Base-by-base conservation (phyloP, 192 early-diverging fungal species). In the Chytriomyces confervae region DNA sequence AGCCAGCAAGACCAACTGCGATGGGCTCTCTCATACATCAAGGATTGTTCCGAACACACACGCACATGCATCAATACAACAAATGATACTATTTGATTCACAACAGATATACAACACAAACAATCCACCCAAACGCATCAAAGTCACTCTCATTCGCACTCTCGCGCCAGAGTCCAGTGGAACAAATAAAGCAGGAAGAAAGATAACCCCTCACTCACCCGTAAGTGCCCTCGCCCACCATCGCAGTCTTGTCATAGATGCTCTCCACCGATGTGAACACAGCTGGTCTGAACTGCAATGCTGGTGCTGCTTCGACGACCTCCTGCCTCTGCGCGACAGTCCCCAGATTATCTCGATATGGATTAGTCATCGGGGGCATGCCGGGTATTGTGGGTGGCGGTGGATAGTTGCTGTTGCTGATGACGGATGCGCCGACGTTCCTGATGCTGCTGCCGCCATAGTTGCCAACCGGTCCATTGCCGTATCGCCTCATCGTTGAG, bases 221-320 rank as follows among this genome's bases (percentile, higher is more conserved):
- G 91, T 98, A 99, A 11, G 96, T 99, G 51, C 97, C 97, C 78
- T 97, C 94, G 61, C 97, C 97, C 29, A 99, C 86, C 87, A 96
- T 97, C 53, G 91, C 89, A 9, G 87, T 86, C 67, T 93, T 83
- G 61, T 94, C 91, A 64, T 96, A 99, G n/a, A 69, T 27, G 43
- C 66, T 44, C 16, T 78, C 77, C 8, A 78, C 68, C 9, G 77
- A 78, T 16, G 50, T 78, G 51, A 71, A 78, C 16, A 78, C 77
- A 24, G 77, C 67, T 8, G 77, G 77, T n/a, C 77, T 23, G 57
- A 78, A 50, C 11, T 23, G 60, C 27, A 71, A 46, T 8, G 67
- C 50, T 57, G 53, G 20, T 3, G 53, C 53, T 57, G 5, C 53
- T n/a, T 20, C 53, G 53, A 57, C 36, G 36, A 36, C 36, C 36